phyloP scores from a whole-genome alignment of 2,329 filamentous ascomycete species.

The Fusarium globosum region DNA sequence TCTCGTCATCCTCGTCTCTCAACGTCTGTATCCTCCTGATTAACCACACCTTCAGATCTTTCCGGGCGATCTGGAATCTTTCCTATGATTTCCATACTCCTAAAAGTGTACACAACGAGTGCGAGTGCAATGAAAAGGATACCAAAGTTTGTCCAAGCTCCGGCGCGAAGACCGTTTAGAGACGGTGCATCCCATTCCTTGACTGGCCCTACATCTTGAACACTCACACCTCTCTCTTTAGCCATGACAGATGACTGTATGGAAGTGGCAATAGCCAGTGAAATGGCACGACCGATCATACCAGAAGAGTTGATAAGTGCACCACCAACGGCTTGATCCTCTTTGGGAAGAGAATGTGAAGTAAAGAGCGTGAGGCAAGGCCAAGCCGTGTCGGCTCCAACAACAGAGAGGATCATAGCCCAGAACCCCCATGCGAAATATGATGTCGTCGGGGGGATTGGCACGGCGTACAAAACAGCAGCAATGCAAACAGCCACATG shows the following conservation, averaged over 20 bases:
- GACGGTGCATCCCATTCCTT: constrained; percentile 58
- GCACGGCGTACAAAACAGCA: constrained; percentile 71
- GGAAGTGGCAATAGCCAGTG: constrained; percentile 72
- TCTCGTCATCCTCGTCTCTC: constrained; percentile 22
- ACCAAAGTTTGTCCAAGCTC: constrained; percentile 64
- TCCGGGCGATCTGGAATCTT: constrained; percentile 45
- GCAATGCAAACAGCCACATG: constrained; percentile 66
- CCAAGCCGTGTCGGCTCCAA: constrained; percentile 75
- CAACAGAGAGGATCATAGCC: constrained; percentile 73
- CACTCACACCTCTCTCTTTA: constrained; percentile 54
- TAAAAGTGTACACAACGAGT: constrained; percentile 61
- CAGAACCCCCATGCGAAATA: constrained; percentile 77
- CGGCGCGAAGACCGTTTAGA: constrained; percentile 60
- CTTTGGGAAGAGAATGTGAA: constrained; percentile 68
- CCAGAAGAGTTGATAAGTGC: constrained; percentile 75
- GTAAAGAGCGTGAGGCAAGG: constrained; percentile 74
- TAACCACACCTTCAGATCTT: constrained; percentile 39
- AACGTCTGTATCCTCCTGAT: constrained; percentile 29
- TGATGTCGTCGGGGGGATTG: constrained; percentile 67
- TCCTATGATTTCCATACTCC: constrained; percentile 64
- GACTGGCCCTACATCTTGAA: constrained; percentile 58
- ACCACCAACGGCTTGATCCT: constrained; percentile 75
- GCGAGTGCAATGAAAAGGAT: constrained; percentile 57
- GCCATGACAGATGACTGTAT: constrained; percentile 72
- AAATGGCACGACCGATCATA: constrained; percentile 73